These are phyloP conservation scores for Blastomyces percursus DNA, from an alignment of 2,329 filamentous ascomycete genomes.

Conservation along the genomic window DNA sequence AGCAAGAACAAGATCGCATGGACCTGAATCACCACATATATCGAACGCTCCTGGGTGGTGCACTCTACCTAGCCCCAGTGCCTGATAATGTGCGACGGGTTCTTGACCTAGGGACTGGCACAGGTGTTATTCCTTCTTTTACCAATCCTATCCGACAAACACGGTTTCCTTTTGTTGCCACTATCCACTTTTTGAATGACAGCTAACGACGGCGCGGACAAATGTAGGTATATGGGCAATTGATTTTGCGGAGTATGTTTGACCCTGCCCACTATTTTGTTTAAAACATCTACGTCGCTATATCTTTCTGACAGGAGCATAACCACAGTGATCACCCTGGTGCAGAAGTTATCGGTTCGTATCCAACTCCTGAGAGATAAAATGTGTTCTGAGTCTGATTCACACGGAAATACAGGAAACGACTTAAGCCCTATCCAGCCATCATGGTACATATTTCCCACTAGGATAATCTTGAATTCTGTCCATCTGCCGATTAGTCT, in stretches of 20 bases:
- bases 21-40: conserved; percentile 19
- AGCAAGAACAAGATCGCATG: conserved; percentile 13
- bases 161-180: background rate
- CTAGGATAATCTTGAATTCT: background rate
- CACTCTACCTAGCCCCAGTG: conserved; percentile 20
- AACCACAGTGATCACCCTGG: background rate
- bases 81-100: conserved; percentile 11
- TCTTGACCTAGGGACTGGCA: conserved; percentile 15
- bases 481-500: background rate
- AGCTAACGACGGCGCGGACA: background rate
- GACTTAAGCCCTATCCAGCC: conserved; percentile 16
- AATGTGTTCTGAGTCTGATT: background rate
- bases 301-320: background rate
- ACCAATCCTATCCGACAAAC: background rate
- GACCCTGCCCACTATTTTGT: background rate
- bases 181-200: background rate
- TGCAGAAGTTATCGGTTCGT: conserved; percentile 5
- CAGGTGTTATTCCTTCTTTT: conserved; percentile 6
- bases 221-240: conserved; percentile 13
- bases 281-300: background rate
- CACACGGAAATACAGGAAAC: conserved; percentile 7
- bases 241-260: conserved; percentile 14
- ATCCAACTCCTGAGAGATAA: background rate
- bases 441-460: conserved; percentile 10
- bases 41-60: conserved; percentile 16